Conservation (phyloP, 345 rosid species). For the Durio zibethinus region DNA sequence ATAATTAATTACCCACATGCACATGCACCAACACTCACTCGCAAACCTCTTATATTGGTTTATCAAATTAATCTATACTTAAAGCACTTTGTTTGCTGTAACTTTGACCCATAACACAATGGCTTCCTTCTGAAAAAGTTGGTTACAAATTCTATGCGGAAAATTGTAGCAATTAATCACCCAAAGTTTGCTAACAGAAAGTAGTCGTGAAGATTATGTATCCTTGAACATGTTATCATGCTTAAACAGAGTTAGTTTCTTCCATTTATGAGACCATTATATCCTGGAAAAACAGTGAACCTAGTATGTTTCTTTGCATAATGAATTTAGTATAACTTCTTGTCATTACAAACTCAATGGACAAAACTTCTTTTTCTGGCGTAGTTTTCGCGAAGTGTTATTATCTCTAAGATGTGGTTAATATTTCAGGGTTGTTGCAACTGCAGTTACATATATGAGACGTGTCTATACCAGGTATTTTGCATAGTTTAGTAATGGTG, state of each 20-base stretch:
- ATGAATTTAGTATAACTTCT: neutral
- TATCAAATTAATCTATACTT: neutral
- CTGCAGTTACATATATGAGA: slow-evolving; percentile 92
- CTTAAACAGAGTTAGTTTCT: neutral
- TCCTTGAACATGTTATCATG: neutral
- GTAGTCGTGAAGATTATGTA: neutral
- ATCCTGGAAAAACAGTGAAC: neutral
- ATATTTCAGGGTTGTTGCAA: slow-evolving; percentile 83
- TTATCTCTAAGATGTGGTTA: slow-evolving; percentile 6
- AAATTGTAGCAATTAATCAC: neutral
- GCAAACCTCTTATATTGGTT: neutral
- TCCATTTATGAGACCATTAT: neutral
- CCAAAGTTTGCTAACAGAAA: neutral
- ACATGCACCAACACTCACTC: neutral
- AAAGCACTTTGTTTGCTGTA: neutral
- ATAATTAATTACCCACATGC: neutral
- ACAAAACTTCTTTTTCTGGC: neutral
- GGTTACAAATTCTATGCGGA: neutral
- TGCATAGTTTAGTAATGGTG: neutral
- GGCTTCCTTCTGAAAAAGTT: neutral
- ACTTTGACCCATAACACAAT: neutral
- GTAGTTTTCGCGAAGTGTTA: neutral
- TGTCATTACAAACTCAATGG: neutral
- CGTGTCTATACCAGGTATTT: slow-evolving; percentile 83
- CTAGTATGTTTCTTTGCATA: neutral